Percentiles rank a stretch among this genome's conserved stretches.
Evolutionary conservation across 1,139 yeast genomes (phyloP).

Genomic region (Hyphopichia fennica): DNA sequence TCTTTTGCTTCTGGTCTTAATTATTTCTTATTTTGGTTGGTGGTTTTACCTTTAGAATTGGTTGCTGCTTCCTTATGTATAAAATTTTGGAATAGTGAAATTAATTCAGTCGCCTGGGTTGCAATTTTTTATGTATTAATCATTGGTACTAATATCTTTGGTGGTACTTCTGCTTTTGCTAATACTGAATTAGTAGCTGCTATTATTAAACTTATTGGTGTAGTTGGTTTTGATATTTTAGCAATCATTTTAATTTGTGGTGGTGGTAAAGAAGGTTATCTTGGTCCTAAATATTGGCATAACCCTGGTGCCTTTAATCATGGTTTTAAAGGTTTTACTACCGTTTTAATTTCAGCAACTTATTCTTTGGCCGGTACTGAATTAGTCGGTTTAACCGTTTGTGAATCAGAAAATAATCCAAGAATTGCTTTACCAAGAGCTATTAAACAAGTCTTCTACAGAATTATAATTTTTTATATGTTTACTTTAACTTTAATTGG

Average conservation of each 20-base stretch:
- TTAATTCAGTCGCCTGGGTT: constrained; percentile 69
- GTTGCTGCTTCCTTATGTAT: constrained; percentile 73
- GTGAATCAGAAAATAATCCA: constrained; percentile 39
- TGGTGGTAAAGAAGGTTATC: constrained; percentile 56
- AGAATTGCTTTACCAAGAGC: constrained; percentile 41
- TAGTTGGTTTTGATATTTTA: constrained; percentile 65
- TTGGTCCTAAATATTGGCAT: constrained; percentile 59
- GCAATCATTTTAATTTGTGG: constrained; percentile 72
- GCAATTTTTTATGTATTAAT: constrained; percentile 61
- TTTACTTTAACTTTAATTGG: constrained; percentile 42
- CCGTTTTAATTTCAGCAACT: constrained; percentile 43
- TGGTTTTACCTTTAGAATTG: constrained; percentile 67
- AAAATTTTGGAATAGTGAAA: constrained; percentile 58
- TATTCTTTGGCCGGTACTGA: constrained; percentile 49
- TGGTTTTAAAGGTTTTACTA: constrained; percentile 55
- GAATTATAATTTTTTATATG: constrained; percentile 43
- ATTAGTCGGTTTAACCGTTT: constrained; percentile 40
- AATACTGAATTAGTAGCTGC: constrained; percentile 68
- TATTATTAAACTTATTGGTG: constrained; percentile 58
- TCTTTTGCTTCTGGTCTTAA: constrained; percentile 78
- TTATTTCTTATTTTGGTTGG: constrained; percentile 68
- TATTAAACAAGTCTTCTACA: constrained; percentile 45
- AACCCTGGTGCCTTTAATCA: constrained; percentile 63
- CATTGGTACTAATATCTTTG: constrained; percentile 51
- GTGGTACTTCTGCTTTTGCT: constrained; percentile 63